Percentiles rank a stretch among this genome's conserved stretches.
Evolutionary conservation across 805 yeast species (phyloP).

Genomic region (Metschnikowia noctiluminum): DNA sequence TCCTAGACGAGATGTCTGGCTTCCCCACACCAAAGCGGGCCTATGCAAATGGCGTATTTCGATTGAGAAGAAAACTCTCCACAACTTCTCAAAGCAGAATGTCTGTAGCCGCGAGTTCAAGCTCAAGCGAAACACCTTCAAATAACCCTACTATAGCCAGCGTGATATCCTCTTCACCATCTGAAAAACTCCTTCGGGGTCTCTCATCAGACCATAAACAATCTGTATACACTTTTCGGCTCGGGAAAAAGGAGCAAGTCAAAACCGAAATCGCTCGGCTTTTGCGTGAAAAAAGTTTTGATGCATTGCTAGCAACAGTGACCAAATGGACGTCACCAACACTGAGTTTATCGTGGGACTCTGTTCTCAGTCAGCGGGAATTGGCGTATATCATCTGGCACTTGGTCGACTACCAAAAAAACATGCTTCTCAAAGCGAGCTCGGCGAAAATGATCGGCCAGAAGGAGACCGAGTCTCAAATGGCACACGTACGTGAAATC

Average conservation of each 20-base stretch:
- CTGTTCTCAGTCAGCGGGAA: constrained; percentile 11
- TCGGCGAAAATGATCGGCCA: constrained; percentile 3
- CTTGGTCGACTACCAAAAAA: constrained; percentile 13
- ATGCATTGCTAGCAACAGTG: constrained; percentile 8
- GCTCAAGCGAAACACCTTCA: background rate
- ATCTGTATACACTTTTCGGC: background rate
- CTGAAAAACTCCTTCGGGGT: background rate
- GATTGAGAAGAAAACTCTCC: background rate
- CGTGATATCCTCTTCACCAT: background rate
- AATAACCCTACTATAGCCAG: background rate
- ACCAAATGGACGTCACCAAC: constrained; percentile 11
- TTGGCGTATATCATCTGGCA: constrained; percentile 12
- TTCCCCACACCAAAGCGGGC: too few species aligned
- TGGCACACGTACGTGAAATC: constrained; percentile 12
- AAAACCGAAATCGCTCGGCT: constrained; percentile 10
- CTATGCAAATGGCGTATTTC: too few species aligned
- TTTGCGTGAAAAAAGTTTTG: constrained; percentile 6
- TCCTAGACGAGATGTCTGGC: too few species aligned
- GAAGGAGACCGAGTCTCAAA: background rate
- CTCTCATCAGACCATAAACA: background rate
- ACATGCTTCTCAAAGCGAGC: constrained; percentile 9
- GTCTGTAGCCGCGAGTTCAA: background rate
- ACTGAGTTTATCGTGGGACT: constrained; percentile 9
- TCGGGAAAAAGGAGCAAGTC: background rate
- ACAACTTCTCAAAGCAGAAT: background rate